These are phyloP conservation scores for Fusarium siculi DNA, from an alignment of 2,329 filamentous ascomycete genomes.

Conservation along the genomic window DNA sequence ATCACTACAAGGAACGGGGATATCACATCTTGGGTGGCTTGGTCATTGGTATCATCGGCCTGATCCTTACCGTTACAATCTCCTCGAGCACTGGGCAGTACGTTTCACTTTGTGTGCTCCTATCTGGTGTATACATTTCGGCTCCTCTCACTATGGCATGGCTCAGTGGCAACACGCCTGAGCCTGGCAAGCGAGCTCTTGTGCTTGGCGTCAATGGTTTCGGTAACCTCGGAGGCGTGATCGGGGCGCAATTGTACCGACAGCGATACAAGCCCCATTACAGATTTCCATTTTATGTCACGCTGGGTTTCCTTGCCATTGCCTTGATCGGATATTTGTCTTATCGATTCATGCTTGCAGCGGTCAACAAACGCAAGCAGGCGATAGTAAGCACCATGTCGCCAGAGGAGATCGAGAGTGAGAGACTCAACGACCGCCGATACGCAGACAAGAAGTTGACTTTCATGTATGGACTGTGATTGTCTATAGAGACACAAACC, in stretches of 20 bases:
- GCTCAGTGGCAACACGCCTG: constrained; percentile 45
- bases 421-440: constrained; percentile 39
- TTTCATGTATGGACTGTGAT: constrained; percentile 42
- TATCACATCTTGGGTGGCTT: constrained; percentile 42
- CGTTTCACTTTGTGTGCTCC: constrained; percentile 40
- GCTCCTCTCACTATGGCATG: constrained; percentile 44
- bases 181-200: constrained; percentile 43
- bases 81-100: constrained; percentile 37
- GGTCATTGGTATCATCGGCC: constrained; percentile 38
- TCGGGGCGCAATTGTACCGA: constrained; percentile 43
- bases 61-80: constrained; percentile 40
- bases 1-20: constrained; percentile 40
- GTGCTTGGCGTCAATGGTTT: constrained; percentile 45
- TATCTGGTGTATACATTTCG: constrained; percentile 42
- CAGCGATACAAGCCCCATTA: constrained; percentile 37
- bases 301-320: constrained; percentile 37
- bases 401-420: constrained; percentile 39
- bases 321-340: constrained; percentile 38
- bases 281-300: constrained; percentile 42
- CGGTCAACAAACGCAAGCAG: constrained; percentile 37
- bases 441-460: constrained; percentile 45
- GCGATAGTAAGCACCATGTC: constrained; percentile 32
- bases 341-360: constrained; percentile 36
- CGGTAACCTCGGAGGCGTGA: constrained; percentile 43
- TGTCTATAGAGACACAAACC: not conserved